phyloP scores from a whole-genome alignment of 306 rosid genomes.

The Quercus aquifolioides region DNA sequence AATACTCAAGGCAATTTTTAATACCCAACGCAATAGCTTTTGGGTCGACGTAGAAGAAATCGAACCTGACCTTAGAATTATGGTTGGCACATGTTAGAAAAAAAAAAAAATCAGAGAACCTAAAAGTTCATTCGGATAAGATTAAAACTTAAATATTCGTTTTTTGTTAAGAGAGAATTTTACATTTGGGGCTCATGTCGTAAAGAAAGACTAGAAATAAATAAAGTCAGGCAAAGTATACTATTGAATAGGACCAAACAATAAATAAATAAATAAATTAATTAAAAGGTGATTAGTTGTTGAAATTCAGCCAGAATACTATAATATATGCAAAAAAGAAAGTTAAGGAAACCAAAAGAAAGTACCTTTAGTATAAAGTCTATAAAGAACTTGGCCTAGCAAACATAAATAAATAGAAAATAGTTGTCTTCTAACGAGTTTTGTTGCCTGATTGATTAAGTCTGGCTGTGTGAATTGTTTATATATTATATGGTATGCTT shows the following conservation, averaged over 20 bases:
- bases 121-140: background rate
- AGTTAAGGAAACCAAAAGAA: background rate
- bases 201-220: background rate
- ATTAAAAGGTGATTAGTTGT: background rate
- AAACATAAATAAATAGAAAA: background rate
- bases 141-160: too few species aligned
- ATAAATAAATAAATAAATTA: too few species aligned
- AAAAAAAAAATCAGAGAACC: background rate
- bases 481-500: background rate
- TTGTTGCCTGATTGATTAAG: background rate
- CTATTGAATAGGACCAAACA: background rate
- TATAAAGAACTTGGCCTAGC: background rate
- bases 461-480: background rate
- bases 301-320: background rate
- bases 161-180: too few species aligned
- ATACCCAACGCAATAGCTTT: background rate
- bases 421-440: background rate
- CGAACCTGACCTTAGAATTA: background rate
- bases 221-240: background rate
- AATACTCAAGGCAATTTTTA: too few species aligned
- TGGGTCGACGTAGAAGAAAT: background rate
- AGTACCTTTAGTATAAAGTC: background rate
- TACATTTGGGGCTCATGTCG: too few species aligned
- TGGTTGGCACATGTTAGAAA: background rate
- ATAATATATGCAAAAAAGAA: background rate